Conservation (phyloP, 108 stramenopile species). For the Asterionellopsis glacialis region DNA sequence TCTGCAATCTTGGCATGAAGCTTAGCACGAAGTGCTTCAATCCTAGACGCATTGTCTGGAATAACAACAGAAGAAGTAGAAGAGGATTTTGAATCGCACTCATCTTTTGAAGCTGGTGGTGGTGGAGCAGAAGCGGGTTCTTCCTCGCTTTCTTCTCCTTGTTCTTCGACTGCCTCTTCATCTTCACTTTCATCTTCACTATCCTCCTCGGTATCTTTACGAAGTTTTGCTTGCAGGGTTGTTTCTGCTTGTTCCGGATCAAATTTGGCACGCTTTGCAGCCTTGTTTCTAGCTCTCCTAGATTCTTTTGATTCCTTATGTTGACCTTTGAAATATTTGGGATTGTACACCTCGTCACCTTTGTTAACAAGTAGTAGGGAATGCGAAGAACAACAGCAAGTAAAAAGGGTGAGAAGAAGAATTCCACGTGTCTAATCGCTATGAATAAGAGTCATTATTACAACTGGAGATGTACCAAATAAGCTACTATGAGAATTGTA, state of each 20-base stretch:
- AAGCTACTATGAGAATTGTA: too few relatives aligned
- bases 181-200: constrained; percentile 13
- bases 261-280: constrained; percentile 70
- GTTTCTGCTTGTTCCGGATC: constrained; percentile 64
- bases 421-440: not conserved
- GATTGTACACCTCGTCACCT: constrained; percentile 16
- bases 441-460: not conserved
- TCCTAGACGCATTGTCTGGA: constrained; percentile 49
- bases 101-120: not conserved
- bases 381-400: not conserved
- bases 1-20: constrained; percentile 76
- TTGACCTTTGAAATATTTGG: constrained; percentile 70
- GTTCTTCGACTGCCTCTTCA: constrained; percentile 2
- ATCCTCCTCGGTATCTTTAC: constrained; percentile 27
- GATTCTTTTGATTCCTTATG: constrained; percentile 75
- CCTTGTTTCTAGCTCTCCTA: constrained; percentile 53
- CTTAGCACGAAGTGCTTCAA: constrained; percentile 75
- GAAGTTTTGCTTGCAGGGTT: constrained; percentile 62
- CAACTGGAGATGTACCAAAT: too few relatives aligned
- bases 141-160: constrained; percentile 4
- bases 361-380: not conserved
- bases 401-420: not conserved
- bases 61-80: constrained; percentile 8
- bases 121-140: not conserved
- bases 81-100: not conserved